phyloP scores from a whole-genome alignment of 768 basidiomycete genomes.

The Psilocybe cyanescens region DNA sequence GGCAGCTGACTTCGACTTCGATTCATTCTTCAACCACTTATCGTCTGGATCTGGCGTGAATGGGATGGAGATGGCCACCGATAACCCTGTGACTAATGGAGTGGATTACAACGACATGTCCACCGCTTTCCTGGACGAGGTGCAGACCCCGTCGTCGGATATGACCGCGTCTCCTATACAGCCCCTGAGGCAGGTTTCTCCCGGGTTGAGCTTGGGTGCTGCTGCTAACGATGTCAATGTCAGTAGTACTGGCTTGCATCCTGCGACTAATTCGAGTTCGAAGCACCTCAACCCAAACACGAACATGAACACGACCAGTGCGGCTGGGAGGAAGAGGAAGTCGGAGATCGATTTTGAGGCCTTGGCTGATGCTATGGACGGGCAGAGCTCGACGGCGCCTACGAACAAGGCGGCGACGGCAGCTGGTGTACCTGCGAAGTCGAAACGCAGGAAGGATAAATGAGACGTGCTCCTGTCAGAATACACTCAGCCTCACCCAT shows the following conservation, averaged over 20 bases:
- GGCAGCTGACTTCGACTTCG: constrained; percentile 18
- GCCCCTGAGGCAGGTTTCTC: constrained; percentile 25
- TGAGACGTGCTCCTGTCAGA: constrained; percentile 3
- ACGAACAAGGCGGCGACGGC: neutral
- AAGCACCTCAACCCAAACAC: neutral
- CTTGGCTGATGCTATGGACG: constrained; percentile 21
- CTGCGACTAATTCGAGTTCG: neutral
- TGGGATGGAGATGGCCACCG: neutral
- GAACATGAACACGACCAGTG: neutral
- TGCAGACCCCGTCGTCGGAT: constrained; percentile 25
- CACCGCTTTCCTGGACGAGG: constrained; percentile 33
- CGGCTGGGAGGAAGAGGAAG: constrained; percentile 38
- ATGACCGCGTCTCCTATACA: constrained; percentile 26
- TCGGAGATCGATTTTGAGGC: constrained; percentile 31
- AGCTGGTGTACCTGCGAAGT: constrained; percentile 9
- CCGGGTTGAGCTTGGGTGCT: constrained; percentile 15
- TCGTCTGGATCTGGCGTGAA: constrained; percentile 3
- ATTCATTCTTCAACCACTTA: constrained; percentile 19
- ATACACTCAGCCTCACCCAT: neutral
- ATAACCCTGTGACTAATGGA: constrained; percentile 3
- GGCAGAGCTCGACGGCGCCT: neutral
- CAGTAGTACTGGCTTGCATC: constrained; percentile 12
- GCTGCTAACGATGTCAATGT: constrained; percentile 14
- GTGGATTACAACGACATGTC: constrained; percentile 21
- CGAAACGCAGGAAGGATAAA: constrained; percentile 28